Base-by-base conservation (phyloP, 225 moss, liverwort and hornwort genomes). In the Pleurozium schreberi region DNA sequence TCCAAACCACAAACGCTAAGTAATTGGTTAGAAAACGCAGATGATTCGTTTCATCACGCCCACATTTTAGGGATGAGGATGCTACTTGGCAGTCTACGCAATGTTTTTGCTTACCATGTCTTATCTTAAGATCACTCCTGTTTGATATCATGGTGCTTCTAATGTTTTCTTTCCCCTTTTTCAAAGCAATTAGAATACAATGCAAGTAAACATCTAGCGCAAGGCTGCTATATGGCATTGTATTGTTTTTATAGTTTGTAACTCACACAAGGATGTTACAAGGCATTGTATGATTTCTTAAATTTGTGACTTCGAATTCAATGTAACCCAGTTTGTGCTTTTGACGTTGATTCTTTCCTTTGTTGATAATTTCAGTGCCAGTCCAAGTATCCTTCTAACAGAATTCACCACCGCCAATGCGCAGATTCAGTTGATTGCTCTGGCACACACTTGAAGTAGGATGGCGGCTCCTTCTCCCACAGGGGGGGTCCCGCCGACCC, bases 381-480 rank as follows among this genome's bases (percentile, higher is more conserved):
- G 55, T 45, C 19, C 20, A 52, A 62, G 71, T 9, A 82, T 50
- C 11, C 10, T 30, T 38, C 66, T 86, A 79, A 92, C 49, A 49
- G 27, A 90, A 49, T 28, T 59, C 18, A 30, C 23, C 36, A 62
- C 68, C 49, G 11, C 10, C 21, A 14, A 55, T 45, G 61, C 27
- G 80, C 89, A 92, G 90, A 50, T 68, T 85, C 88, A 28, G 17
- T 26, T 60, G 73, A 77, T 64, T 66, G 63, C 50, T 64, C 79
- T 84, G 84, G 84, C 87, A 40, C 49, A 38, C 64, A 69, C 18
- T 82, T 88, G 79, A 79, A 86, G 86, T 14, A 84, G 30, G 59
- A 93, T 93, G 93, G 83, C 91, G 67, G 84, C 93, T 30, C 10
- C 88, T 80, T 52, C 95, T 49, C 85, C 91, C 20, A 5, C 86